phyloP scores from a whole-genome alignment of 805 yeast species.

The Metschnikowia colocasiae region DNA sequence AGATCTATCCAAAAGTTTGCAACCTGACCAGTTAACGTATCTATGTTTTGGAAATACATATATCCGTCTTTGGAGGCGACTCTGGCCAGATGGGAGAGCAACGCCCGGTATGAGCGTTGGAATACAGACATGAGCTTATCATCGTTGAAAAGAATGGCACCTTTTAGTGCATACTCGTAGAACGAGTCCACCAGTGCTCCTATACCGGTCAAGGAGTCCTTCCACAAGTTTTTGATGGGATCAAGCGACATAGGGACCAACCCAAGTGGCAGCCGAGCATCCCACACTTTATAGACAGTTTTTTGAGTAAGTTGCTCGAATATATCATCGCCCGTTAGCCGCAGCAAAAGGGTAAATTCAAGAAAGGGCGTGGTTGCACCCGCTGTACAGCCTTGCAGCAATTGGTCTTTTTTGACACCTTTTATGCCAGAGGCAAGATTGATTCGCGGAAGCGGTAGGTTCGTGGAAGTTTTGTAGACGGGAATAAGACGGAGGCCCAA shows the following conservation, averaged over 20 bases:
- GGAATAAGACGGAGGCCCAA: constrained; percentile 67
- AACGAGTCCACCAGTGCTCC: constrained; percentile 93
- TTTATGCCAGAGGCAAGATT: constrained; percentile 52
- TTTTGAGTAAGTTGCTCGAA: constrained; percentile 60
- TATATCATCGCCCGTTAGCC: constrained; percentile 66
- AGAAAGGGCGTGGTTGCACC: constrained; percentile 83
- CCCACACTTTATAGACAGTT: constrained; percentile 73
- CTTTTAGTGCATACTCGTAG: constrained; percentile 82
- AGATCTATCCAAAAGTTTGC: constrained; percentile 77
- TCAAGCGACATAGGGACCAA: constrained; percentile 77
- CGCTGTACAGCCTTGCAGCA: constrained; percentile 60
- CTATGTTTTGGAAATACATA: constrained; percentile 55
- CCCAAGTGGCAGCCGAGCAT: constrained; percentile 54
- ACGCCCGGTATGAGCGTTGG: constrained; percentile 51
- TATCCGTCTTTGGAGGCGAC: constrained; percentile 6
- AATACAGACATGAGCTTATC: constrained; percentile 59
- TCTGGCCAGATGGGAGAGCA: constrained; percentile 42
- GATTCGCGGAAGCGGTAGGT: constrained; percentile 77
- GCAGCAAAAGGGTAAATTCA: constrained; percentile 73
- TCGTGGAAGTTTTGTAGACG: constrained; percentile 61
- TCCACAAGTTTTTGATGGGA: constrained; percentile 53
- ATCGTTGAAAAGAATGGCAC: constrained; percentile 62
- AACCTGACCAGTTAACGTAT: constrained; percentile 47
- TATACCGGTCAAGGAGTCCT: constrained; percentile 63
- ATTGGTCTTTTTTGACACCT: constrained; percentile 29